Percentiles rank a stretch among this genome's conserved stretches.
These are phyloP conservation scores for Tuber borchii DNA, from an alignment of 495 filamentous ascomycete genomes.

Conservation along the genomic window DNA sequence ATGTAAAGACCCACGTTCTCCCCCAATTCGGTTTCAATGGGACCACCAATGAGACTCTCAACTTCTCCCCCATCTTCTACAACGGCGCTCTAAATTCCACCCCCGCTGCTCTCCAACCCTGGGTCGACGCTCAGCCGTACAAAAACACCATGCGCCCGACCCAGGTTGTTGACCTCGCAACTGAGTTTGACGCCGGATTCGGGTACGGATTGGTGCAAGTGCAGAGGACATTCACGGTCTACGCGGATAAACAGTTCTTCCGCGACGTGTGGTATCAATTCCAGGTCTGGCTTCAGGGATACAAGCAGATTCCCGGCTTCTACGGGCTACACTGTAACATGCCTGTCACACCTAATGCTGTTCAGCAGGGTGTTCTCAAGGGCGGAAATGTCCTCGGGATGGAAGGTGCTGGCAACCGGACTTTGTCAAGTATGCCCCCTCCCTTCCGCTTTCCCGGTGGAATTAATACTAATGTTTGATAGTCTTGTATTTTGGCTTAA, in stretches of 20 bases:
- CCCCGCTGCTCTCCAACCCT: not conserved
- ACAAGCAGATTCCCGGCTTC: conserved; percentile 20
- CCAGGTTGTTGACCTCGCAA: not conserved
- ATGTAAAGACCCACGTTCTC: conserved; percentile 13
- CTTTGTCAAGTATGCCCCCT: not conserved
- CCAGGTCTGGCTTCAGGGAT: conserved; percentile 8
- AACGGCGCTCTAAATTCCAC: not conserved
- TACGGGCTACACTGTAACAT: conserved; percentile 19
- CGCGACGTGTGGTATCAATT: conserved; percentile 7
- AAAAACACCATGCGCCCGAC: not conserved
- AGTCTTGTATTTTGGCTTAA: not conserved
- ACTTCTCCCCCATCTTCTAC: not conserved
- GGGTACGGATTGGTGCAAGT: conserved; percentile 6
- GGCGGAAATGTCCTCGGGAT: not conserved
- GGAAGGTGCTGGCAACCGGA: not conserved
- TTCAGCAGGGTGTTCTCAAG: not conserved
- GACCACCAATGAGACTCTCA: not conserved
- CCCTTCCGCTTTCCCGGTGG: not conserved
- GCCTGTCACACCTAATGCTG: conserved; percentile 11
- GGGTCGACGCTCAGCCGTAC: not conserved
- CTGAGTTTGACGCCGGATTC: not conserved
- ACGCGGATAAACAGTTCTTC: conserved; percentile 15
- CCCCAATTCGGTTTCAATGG: conserved; percentile 4
- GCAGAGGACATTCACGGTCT: conserved; percentile 19
- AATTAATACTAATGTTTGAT: not conserved